Conservation (phyloP, 768 basidiomycete species). For the Termitomyces sp. region DNA sequence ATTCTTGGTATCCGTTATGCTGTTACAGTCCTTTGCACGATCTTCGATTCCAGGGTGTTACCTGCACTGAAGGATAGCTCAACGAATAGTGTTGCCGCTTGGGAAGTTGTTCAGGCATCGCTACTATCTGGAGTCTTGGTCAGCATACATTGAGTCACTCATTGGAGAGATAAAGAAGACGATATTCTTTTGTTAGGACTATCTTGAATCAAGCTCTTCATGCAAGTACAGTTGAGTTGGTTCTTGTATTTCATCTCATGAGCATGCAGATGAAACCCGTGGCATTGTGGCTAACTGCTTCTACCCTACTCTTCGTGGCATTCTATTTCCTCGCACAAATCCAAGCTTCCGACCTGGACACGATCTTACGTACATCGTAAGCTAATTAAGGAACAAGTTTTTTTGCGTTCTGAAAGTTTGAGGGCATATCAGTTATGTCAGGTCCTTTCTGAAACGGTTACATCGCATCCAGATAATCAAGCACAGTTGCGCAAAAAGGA, state of each 20-base stretch:
- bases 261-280: constrained; percentile 28
- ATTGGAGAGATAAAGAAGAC: neutral
- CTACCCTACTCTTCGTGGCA: constrained; percentile 18
- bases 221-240: constrained; percentile 12
- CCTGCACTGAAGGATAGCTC: constrained; percentile 17
- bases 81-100: constrained; percentile 17
- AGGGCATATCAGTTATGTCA: constrained; percentile 40
- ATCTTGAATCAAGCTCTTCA: constrained; percentile 24
- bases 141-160: constrained; percentile 2
- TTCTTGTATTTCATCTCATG: constrained; percentile 21
- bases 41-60: constrained; percentile 32
- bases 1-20: constrained; percentile 34
- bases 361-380: constrained; percentile 21
- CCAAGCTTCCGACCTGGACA: constrained; percentile 4
- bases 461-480: constrained; percentile 34
- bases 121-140: constrained; percentile 52
- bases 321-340: constrained; percentile 12
- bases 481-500: constrained; percentile 35
- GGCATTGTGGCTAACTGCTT: constrained; percentile 17
- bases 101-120: constrained; percentile 41
- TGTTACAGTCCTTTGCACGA: constrained; percentile 30
- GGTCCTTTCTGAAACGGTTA: constrained; percentile 43
- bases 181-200: constrained; percentile 18
- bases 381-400: neutral
- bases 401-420: neutral